Evolutionary conservation across 768 basidiomycete genomes (phyloP).

Genomic region (Rhizopogon vulgaris): DNA sequence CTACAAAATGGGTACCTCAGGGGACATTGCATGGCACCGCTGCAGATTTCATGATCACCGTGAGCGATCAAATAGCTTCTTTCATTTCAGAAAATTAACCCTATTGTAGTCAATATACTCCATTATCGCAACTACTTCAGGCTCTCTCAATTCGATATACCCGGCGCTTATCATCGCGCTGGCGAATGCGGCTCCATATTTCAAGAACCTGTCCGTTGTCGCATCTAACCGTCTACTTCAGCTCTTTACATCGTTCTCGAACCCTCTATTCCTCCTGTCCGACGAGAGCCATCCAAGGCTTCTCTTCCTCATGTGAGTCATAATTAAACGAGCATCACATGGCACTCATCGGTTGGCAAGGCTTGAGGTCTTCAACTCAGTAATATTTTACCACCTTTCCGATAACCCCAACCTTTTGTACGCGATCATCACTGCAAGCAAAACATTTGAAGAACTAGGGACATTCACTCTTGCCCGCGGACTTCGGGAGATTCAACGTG

Average conservation of each 20-base stretch:
- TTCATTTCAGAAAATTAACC: conserved; percentile 5
- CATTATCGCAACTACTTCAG: conserved; percentile 84
- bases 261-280: conserved; percentile 80
- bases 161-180: conserved; percentile 89
- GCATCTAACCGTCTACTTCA: conserved; percentile 82
- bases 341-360: conserved; percentile 28
- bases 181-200: conserved; percentile 82
- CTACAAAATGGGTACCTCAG: conserved; percentile 67
- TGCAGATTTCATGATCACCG: conserved; percentile 86
- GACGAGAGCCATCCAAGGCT: conserved; percentile 95
- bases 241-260: conserved; percentile 87
- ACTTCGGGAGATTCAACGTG: conserved; percentile 75
- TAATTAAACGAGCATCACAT: not conserved
- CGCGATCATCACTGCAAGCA: conserved; percentile 77
- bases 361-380: conserved; percentile 86
- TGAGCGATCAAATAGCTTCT: conserved; percentile 29
- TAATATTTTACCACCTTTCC: conserved; percentile 70
- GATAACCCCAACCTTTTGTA: conserved; percentile 89
- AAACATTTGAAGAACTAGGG: conserved; percentile 82
- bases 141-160: conserved; percentile 75
- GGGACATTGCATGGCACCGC: conserved; percentile 66
- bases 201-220: conserved; percentile 73
- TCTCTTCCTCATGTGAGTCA: conserved; percentile 79
- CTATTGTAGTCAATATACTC: conserved; percentile 72
- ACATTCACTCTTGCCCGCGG: conserved; percentile 88